Percentiles rank a stretch among this genome's conserved stretches.
These are phyloP conservation scores for Helenozyma rhizophorensis DNA, from an alignment of 805 yeast species.

Conservation along the genomic window DNA sequence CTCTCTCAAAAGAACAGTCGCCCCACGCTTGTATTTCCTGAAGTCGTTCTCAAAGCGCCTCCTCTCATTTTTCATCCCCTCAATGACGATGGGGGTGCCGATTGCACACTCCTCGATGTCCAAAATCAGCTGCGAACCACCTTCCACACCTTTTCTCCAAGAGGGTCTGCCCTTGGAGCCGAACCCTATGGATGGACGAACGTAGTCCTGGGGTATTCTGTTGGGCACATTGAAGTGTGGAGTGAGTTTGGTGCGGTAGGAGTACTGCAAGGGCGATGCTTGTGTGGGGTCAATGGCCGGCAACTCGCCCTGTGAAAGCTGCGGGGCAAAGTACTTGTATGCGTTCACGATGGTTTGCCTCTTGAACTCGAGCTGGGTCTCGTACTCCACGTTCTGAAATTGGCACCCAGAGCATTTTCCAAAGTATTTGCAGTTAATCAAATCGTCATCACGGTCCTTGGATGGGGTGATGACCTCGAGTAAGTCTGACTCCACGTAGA, in stretches of 20 bases:
- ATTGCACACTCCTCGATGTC: constrained; percentile 94
- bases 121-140: constrained; percentile 62
- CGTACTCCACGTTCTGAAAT: constrained; percentile 74
- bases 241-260: constrained; percentile 88
- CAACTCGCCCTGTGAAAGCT: constrained; percentile 37
- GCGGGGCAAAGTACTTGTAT: constrained; percentile 69
- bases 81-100: constrained; percentile 75
- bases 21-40: constrained; percentile 64
- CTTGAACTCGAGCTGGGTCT: constrained; percentile 68
- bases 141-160: constrained; percentile 53
- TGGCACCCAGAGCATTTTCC: constrained; percentile 96
- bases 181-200: constrained; percentile 78
- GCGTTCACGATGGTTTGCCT: constrained; percentile 76
- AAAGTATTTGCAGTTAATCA: constrained; percentile 77
- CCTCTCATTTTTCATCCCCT: constrained; percentile 71
- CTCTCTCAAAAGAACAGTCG: constrained; percentile 82
- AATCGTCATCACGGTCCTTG: constrained; percentile 46
- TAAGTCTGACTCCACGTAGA: constrained; percentile 71
- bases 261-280: constrained; percentile 70
- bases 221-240: constrained; percentile 90
- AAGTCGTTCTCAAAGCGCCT: constrained; percentile 44
- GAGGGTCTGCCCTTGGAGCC: constrained; percentile 77
- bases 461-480: constrained; percentile 39
- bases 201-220: constrained; percentile 31
- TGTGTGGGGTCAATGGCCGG: constrained; percentile 65